phyloP scores from a whole-genome alignment of 108 stramenopile species.

The Nannochloropsis gaditana region DNA sequence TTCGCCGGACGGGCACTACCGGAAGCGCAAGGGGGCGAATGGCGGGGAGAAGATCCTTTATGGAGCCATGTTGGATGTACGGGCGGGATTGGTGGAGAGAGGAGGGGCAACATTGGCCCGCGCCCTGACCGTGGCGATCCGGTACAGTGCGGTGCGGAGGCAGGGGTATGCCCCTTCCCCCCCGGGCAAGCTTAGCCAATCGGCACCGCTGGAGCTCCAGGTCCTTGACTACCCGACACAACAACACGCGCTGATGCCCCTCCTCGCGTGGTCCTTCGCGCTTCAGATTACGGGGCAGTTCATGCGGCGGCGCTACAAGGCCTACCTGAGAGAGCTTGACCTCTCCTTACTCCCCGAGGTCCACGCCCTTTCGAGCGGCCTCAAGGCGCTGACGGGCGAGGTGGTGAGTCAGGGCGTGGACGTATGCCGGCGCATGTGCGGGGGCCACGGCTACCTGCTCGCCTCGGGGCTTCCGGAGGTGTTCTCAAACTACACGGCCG shows the following conservation, averaged over 20 bases:
- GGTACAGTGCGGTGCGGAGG: constrained; percentile 81
- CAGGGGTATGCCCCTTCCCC: constrained; percentile 68
- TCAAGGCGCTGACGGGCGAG: constrained; percentile 22
- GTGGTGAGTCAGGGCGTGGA: constrained; percentile 88
- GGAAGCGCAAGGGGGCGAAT: not conserved
- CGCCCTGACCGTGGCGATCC: constrained; percentile 76
- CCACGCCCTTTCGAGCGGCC: not conserved
- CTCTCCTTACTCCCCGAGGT: not conserved
- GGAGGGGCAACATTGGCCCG: constrained; percentile 58
- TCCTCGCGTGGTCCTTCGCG: constrained; percentile 76
- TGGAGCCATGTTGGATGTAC: constrained; percentile 42
- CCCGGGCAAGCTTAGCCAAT: too few species aligned
- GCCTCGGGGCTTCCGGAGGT: constrained; percentile 85
- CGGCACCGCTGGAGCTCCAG: constrained; percentile 58
- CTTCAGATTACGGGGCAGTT: constrained; percentile 77
- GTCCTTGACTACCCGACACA: constrained; percentile 89
- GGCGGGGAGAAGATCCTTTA: constrained; percentile 1
- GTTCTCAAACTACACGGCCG: constrained; percentile 77
- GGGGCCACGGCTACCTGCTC: constrained; percentile 82
- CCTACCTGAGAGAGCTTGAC: constrained; percentile 48
- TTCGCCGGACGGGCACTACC: constrained; percentile 26
- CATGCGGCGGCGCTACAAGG: constrained; percentile 60
- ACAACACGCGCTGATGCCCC: constrained; percentile 83
- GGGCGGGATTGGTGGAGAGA: constrained; percentile 37
- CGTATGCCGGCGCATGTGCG: constrained; percentile 87